Conservation (phyloP, 2,329 filamentous ascomycete genomes). For the Phyllosticta ampelicida region DNA sequence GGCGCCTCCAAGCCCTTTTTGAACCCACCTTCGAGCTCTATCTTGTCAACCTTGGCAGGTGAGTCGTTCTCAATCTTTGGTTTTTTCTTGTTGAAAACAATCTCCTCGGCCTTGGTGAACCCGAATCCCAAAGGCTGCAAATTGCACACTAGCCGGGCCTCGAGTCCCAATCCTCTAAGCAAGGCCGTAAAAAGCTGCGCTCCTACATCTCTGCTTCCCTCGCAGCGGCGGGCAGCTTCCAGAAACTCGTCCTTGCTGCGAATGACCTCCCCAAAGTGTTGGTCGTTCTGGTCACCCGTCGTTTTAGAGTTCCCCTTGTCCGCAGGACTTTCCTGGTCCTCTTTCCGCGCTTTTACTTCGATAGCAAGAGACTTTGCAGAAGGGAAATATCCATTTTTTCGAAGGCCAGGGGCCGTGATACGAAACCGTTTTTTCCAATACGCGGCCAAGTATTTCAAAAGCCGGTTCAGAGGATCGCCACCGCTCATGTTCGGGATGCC, state of each 20-base stretch:
- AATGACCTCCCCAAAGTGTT: slow-evolving; percentile 67
- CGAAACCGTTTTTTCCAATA: slow-evolving; percentile 86
- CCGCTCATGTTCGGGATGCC: slow-evolving; percentile 66
- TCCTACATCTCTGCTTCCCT: slow-evolving; percentile 78
- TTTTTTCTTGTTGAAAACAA: slow-evolving; percentile 39
- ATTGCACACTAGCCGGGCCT: slow-evolving; percentile 73
- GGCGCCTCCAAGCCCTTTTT: slow-evolving; percentile 8
- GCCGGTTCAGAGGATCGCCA: slow-evolving; percentile 67
- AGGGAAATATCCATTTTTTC: slow-evolving; percentile 84
- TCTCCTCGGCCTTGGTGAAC: slow-evolving; percentile 80
- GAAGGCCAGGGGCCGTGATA: slow-evolving; percentile 64
- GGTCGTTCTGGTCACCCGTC: slow-evolving; percentile 44
- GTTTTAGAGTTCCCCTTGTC: neutral
- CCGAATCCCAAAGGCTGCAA: slow-evolving; percentile 82
- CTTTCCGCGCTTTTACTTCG: slow-evolving; percentile 59
- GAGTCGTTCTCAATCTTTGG: slow-evolving; percentile 16
- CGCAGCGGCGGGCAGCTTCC: slow-evolving; percentile 53
- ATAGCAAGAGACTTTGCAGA: slow-evolving; percentile 57
- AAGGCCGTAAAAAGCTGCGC: slow-evolving; percentile 84
- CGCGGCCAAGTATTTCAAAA: slow-evolving; percentile 64
- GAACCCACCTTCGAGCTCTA: slow-evolving; percentile 14
- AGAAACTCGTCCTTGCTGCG: slow-evolving; percentile 57
- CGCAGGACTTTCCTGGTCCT: slow-evolving; percentile 21
- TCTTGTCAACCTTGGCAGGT: slow-evolving; percentile 10
- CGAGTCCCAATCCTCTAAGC: slow-evolving; percentile 67